A percentile compares a stretch with the other conserved stretches of the same genome.
phyloP scores from a whole-genome alignment of 1,284 basidiomycete species.

The Schizophyllum amplum region DNA sequence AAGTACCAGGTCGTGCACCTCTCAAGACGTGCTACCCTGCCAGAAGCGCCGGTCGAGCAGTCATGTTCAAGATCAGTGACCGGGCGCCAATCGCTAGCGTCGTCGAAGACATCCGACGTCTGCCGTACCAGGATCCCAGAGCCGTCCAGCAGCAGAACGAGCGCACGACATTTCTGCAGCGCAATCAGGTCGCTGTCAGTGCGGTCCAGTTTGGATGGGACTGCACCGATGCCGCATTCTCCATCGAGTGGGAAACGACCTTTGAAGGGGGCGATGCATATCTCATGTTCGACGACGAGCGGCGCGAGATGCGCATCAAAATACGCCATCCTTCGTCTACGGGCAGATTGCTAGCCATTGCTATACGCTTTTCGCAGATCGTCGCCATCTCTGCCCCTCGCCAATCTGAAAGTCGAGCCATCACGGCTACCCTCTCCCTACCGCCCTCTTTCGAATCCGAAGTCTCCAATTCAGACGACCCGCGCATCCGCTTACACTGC shows the following conservation, averaged over 20 bases:
- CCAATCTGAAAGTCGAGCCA: slow-evolving; percentile 23
- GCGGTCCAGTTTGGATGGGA: slow-evolving; percentile 48
- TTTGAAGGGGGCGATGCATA: slow-evolving; percentile 15
- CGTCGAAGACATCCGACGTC: slow-evolving; percentile 31
- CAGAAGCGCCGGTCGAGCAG: no score
- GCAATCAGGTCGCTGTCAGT: slow-evolving; percentile 21
- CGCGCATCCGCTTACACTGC: slow-evolving; percentile 16
- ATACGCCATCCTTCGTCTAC: slow-evolving; percentile 16
- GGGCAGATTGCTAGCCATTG: slow-evolving; percentile 24
- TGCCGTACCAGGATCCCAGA: slow-evolving; percentile 39
- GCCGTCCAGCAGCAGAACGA: slow-evolving; percentile 24
- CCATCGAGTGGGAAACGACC: slow-evolving; percentile 44
- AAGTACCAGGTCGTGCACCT: no score
- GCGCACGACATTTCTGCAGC: slow-evolving; percentile 21
- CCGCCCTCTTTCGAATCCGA: slow-evolving; percentile 38
- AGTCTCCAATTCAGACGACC: slow-evolving; percentile 5
- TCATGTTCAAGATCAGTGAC: no score
- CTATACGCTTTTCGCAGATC: slow-evolving; percentile 39
- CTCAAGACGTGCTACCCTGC: no score
- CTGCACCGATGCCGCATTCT: slow-evolving; percentile 36
- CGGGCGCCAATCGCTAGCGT: no score
- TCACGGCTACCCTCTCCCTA: slow-evolving; percentile 32
- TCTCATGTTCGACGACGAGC: slow-evolving; percentile 34
- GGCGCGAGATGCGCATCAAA: slow-evolving; percentile 37
- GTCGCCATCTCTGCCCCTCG: slow-evolving; percentile 26